phyloP scores from a whole-genome alignment of 495 filamentous ascomycete genomes.

The Hyphodiscus hymeniophilus region DNA sequence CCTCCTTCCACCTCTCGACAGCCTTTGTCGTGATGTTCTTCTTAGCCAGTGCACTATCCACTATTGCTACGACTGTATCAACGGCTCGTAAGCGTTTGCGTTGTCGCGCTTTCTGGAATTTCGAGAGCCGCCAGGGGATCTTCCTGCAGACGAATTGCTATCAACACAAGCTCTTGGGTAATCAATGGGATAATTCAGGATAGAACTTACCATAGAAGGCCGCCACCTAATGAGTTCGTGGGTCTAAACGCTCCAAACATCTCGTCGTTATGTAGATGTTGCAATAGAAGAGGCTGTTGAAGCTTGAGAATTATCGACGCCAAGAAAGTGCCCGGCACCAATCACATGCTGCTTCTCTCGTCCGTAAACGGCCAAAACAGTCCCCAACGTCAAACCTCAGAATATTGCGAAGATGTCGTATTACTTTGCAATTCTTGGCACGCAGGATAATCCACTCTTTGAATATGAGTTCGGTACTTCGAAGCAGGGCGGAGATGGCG shows the following conservation, averaged over 20 bases:
- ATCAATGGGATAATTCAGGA: not conserved
- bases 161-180: conserved; percentile 3
- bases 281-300: not conserved
- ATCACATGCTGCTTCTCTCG: conserved; percentile 9
- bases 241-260: conserved; percentile 82
- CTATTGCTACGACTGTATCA: conserved; percentile 68
- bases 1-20: conserved; percentile 78
- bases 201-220: conserved; percentile 68
- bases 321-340: conserved; percentile 12
- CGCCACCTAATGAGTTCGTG: conserved; percentile 65
- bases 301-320: conserved; percentile 7
- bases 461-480: conserved; percentile 94
- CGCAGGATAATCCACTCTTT: conserved; percentile 89
- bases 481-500: conserved; percentile 87
- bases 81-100: conserved; percentile 78
- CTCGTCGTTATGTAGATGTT: conserved; percentile 2
- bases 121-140: conserved; percentile 92
- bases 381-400: not conserved
- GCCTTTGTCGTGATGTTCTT: conserved; percentile 60
- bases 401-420: conserved; percentile 62
- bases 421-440: conserved; percentile 93
- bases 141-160: conserved; percentile 53
- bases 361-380: conserved; percentile 4
- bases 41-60: conserved; percentile 67
- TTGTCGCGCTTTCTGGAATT: conserved; percentile 82